Evolutionary conservation across 2,329 filamentous ascomycete genomes (phyloP).

Genomic region (Penicillium capsulatum): DNA sequence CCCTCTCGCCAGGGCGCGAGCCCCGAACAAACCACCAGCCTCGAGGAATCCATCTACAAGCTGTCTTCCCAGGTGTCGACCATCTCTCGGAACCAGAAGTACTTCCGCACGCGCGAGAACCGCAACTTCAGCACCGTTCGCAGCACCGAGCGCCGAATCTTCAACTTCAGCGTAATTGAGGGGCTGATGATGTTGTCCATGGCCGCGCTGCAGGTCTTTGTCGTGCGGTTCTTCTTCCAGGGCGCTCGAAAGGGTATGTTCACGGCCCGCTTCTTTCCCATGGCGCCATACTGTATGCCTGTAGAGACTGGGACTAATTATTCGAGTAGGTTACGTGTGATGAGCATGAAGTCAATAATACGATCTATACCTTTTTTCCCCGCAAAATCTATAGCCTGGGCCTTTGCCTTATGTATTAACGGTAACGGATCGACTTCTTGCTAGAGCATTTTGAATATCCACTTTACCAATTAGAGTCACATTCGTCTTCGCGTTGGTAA

Average conservation of each 20-base stretch:
- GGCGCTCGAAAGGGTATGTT: slow-evolving; percentile 62
- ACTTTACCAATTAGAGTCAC: no score
- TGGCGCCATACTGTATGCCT: neutral
- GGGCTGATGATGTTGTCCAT: slow-evolving; percentile 87
- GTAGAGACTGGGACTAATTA: neutral
- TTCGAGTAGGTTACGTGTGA: slow-evolving; percentile 35
- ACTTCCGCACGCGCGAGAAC: slow-evolving; percentile 98
- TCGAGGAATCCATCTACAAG: slow-evolving; percentile 95
- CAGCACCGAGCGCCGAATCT: slow-evolving; percentile 91
- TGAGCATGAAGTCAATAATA: slow-evolving; percentile 31
- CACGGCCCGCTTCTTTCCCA: no score
- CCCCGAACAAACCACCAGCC: slow-evolving; percentile 78
- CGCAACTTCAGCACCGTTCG: slow-evolving; percentile 96
- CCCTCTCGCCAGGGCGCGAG: slow-evolving; percentile 84
- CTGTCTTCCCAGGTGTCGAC: slow-evolving; percentile 88
- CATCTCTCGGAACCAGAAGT: slow-evolving; percentile 95
- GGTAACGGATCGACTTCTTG: slow-evolving; percentile 1
- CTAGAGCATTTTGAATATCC: slow-evolving; percentile 5
- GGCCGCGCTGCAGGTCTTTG: slow-evolving; percentile 93
- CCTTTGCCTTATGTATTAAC: slow-evolving; percentile 10
- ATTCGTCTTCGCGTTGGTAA: no score
- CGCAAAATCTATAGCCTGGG: neutral
- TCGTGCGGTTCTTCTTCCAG: slow-evolving; percentile 99
- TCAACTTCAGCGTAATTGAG: slow-evolving; percentile 96
- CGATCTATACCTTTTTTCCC: slow-evolving; percentile 17